Base-by-base conservation (phyloP, 139 green algal species). In the Chlorella sp. region DNA sequence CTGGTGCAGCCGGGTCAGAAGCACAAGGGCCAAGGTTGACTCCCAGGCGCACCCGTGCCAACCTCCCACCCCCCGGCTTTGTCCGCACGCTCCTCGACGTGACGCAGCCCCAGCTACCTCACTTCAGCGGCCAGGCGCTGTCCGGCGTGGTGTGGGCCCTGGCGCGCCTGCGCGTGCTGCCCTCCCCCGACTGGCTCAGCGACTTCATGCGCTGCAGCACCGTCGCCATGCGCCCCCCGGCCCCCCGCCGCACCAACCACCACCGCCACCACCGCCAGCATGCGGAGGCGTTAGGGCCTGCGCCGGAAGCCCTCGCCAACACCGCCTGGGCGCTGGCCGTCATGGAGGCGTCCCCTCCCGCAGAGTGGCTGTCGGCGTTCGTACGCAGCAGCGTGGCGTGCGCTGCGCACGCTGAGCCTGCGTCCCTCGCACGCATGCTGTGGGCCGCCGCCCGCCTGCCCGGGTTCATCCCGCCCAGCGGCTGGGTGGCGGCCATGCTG, bases 61-160 rank as follows among this genome's bases (percentile, higher is more conserved):
- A 14, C 24, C 24, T 64, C 14, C n/a, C n/a, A n/a, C 59, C 23
- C 17, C 20, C 59, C 6, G 59, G 26, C 24, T 31, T 55, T 55
- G 10, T 55, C 10, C 42, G 17, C 42, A 26, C n/a, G 62, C 26
- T 67, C 10, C 30, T 67, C 4, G 27, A 35, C 14, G 27, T 31
- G 4, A 35, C 31, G 3, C 62, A 36, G 62, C 24, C 62, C 24
- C 4, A 23, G 62, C n/a, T 67, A 14, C 29, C 27, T 26, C 3
- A 5, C 3, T 67, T 67, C 62, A 67, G 31, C 62, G n/a, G n/a
- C 3, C 65, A 71, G 35, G 65, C 65, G 35, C 35, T 71, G 65
- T 71, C 65, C 31, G 36, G 35, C 26, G 36, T 50, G 26, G 23
- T 71, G 35, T 71, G 65, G 65, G 65, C 65, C 4, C 35, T 51